Evolutionary conservation across 768 basidiomycete genomes (phyloP).

Genomic region (Gymnopilus junonius): DNA sequence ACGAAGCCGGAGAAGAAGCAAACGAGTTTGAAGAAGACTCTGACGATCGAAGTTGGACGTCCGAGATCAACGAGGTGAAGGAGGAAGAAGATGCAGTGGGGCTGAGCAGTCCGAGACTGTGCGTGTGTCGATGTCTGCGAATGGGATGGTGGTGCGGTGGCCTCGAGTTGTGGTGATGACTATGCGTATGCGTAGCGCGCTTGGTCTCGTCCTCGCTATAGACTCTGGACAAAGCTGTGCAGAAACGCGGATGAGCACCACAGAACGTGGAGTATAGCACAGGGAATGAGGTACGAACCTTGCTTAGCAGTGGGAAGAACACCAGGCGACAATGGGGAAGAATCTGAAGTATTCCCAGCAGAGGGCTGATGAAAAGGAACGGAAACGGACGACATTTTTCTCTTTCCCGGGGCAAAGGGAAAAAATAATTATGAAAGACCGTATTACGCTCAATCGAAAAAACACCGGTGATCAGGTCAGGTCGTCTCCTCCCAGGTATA

Average conservation of each 20-base stretch:
- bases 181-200: not conserved
- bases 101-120: conserved; percentile 4
- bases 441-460: not conserved
- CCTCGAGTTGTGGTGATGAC: not conserved
- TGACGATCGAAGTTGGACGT: not conserved
- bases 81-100: conserved; percentile 1
- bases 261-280: not conserved
- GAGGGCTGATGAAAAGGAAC: not conserved
- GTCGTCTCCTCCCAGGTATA: not conserved
- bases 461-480: not conserved
- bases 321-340: no score
- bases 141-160: not conserved
- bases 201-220: not conserved
- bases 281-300: not conserved
- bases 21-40: not conserved
- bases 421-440: not conserved
- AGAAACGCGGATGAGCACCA: not conserved
- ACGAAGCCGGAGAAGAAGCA: conserved; percentile 2
- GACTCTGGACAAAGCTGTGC: not conserved
- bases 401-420: not conserved
- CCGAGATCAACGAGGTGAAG: conserved; percentile 1
- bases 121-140: conserved; percentile 7
- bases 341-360: not conserved
- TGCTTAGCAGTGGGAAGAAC: not conserved
- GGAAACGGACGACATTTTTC: not conserved